Evolutionary conservation across 495 filamentous ascomycete species (phyloP), one percentile per base, ranked within the genome.

Genomic region (Stereocaulon alpinum): DNA sequence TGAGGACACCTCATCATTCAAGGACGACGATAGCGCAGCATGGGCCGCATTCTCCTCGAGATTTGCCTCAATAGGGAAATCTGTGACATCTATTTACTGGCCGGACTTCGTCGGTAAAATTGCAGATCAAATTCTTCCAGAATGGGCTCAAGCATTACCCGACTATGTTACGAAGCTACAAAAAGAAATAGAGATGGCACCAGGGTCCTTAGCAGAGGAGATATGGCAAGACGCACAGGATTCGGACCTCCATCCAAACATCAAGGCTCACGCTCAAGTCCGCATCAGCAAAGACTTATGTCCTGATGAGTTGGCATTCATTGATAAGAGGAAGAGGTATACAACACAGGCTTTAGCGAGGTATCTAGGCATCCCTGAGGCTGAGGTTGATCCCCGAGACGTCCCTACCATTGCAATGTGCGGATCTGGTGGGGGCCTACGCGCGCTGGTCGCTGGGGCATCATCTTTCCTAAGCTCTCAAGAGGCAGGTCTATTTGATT

Each of bases 211-310:
- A 17, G 88, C 93, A 37, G 85, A 91, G 58, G 88, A 95, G 50
- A 93, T 98, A 45, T 97, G 93, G 93, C 76, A 77, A 60, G 93
- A 98, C 65, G 88, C 93, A 3, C 84, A 86, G 42, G 88, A 96
- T 67, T 82, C 89, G 1, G 77, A 84, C 41, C 73, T 86, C 42
- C 86, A 96, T 61, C 93, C 91, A 0, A 92, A 98, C 68, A 91
- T 97, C 60, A 70, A 81, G 34, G 83, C 82, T 70, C 80, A 87
- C 53, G 91, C 91, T 4, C 76, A 70, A 47, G 93, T 98, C 1
- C 84, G 93, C 47, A 81, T 96, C 24, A 88, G 89, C 6, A 74
- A 79, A 30, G 81, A 85, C n/a, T 82, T 98, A 1, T 98, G 93
- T 61, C 73, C 81, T 9, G 91, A 95, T 41, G 93, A 98, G 70